A percentile compares a stretch with the other conserved stretches of the same genome.
Conservation (phyloP, 1,139 yeast genomes). For the Geotrichum carabidarum region DNA sequence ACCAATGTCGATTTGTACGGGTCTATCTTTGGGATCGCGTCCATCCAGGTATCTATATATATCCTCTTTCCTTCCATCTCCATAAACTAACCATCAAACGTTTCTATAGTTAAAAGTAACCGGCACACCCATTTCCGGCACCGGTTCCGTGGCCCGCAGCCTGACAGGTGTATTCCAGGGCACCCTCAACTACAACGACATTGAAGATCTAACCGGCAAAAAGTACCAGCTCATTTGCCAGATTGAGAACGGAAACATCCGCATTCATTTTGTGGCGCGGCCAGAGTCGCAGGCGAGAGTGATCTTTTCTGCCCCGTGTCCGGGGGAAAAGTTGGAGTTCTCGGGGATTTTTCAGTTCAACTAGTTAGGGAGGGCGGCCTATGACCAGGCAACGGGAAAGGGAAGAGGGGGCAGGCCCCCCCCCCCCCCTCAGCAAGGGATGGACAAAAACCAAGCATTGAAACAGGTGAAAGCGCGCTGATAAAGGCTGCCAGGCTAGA, state of each 20-base stretch:
- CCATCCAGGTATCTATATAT: constrained; percentile 11
- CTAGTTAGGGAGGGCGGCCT: no score
- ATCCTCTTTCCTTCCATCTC: not conserved
- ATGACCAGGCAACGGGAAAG: no score
- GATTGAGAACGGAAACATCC: constrained; percentile 17
- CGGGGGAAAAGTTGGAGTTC: constrained; percentile 14
- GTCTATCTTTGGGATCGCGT: constrained; percentile 66
- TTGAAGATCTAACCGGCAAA: constrained; percentile 27
- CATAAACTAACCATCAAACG: not conserved
- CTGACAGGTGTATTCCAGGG: constrained; percentile 29
- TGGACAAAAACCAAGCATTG: no score
- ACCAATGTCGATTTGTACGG: constrained; percentile 54
- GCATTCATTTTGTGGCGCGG: constrained; percentile 18
- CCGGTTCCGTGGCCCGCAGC: constrained; percentile 29
- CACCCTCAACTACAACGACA: constrained; percentile 27
- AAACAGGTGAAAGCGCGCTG: no score
- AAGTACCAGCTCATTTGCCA: constrained; percentile 24
- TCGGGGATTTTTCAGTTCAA: constrained; percentile 18
- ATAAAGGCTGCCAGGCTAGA: no score
- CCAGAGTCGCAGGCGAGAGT: constrained; percentile 18
- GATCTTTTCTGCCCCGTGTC: constrained; percentile 11
- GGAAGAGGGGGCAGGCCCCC: no score
- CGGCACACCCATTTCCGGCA: constrained; percentile 30
- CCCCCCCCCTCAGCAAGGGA: no score
- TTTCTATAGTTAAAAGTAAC: constrained; percentile 19